A percentile compares a stretch with the other conserved stretches of the same genome.
phyloP scores from a whole-genome alignment of 228 moss, liverwort and hornwort species.

The Sphagnum magellanicum region DNA sequence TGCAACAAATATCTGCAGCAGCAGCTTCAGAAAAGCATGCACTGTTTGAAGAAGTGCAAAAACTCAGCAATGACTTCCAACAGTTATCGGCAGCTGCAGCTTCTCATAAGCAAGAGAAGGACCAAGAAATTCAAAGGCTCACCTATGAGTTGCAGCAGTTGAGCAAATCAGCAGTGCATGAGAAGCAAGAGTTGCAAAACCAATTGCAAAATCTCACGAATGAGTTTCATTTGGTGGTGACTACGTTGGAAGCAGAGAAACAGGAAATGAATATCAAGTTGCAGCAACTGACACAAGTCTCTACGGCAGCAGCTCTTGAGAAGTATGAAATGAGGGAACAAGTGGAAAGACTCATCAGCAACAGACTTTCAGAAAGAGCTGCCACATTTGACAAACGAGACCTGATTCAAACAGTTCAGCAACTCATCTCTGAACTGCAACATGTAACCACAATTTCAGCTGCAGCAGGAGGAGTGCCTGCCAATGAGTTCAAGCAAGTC shows the following conservation, averaged over 20 bases:
- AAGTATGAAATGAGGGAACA: conserved; percentile 34
- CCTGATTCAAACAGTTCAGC: too few relatives aligned
- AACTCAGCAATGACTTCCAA: conserved; percentile 33
- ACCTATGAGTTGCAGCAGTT: conserved; percentile 22
- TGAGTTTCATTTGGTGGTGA: conserved; percentile 28
- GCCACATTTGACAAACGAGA: too few relatives aligned
- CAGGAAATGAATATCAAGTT: conserved; percentile 26
- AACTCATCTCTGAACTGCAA: too few relatives aligned
- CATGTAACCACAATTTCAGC: too few relatives aligned
- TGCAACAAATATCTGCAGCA: conserved; percentile 27
- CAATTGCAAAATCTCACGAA: conserved; percentile 37
- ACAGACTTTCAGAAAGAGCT: background rate
- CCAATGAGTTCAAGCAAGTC: conserved; percentile 4
- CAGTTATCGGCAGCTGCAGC: conserved; percentile 24
- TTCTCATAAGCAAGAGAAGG: conserved; percentile 26
- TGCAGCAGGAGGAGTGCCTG: too few relatives aligned
- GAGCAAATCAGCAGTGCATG: background rate
- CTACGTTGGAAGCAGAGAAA: conserved; percentile 15
- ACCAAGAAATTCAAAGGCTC: conserved; percentile 31
- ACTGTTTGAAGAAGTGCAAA: conserved; percentile 36
- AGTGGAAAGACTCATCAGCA: conserved; percentile 23
- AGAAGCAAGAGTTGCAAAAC: conserved; percentile 35
- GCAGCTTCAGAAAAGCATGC: conserved; percentile 42
- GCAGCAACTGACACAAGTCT: conserved; percentile 17
- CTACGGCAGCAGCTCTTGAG: conserved; percentile 8